phyloP scores from a whole-genome alignment of 2,329 filamentous ascomycete species.

The Botrytis fabae region DNA sequence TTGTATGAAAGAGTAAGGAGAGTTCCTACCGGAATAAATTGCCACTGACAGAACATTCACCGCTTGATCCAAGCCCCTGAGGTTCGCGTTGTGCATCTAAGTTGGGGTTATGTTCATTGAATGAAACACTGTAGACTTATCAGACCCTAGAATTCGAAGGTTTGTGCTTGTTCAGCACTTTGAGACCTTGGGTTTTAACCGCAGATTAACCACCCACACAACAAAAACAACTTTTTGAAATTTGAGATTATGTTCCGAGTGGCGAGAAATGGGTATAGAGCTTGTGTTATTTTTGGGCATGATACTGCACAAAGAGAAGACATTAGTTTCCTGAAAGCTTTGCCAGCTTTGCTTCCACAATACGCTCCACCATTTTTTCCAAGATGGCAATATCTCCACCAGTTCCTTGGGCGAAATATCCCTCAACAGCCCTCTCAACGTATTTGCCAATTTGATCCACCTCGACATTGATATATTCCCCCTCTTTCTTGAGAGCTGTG shows the following conservation, averaged over 20 bases:
- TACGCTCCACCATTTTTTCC: conserved; percentile 70
- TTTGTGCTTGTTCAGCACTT: too few species aligned
- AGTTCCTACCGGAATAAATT: background rate
- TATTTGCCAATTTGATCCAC: conserved; percentile 66
- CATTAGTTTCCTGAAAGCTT: conserved; percentile 5
- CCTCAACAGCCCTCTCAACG: conserved; percentile 84
- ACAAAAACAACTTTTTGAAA: background rate
- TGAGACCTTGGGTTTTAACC: too few species aligned
- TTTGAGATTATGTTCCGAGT: background rate
- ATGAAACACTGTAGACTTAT: background rate
- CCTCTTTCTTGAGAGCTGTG: conserved; percentile 42
- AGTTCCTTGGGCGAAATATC: conserved; percentile 66
- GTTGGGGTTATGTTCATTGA: background rate
- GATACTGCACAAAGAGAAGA: background rate
- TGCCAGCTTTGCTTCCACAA: conserved; percentile 69
- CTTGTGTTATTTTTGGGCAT: background rate
- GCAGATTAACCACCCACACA: background rate
- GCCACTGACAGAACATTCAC: background rate
- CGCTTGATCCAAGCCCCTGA: background rate
- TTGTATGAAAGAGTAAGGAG: background rate
- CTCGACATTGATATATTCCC: conserved; percentile 43
- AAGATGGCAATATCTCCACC: conserved; percentile 57
- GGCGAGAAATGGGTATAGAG: background rate
- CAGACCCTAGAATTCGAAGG: background rate
- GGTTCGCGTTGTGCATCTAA: background rate